Evolutionary conservation across 345 rosid species (phyloP), one percentile per base, ranked within the genome.

Genomic region (Hibiscus tridactylites): DNA sequence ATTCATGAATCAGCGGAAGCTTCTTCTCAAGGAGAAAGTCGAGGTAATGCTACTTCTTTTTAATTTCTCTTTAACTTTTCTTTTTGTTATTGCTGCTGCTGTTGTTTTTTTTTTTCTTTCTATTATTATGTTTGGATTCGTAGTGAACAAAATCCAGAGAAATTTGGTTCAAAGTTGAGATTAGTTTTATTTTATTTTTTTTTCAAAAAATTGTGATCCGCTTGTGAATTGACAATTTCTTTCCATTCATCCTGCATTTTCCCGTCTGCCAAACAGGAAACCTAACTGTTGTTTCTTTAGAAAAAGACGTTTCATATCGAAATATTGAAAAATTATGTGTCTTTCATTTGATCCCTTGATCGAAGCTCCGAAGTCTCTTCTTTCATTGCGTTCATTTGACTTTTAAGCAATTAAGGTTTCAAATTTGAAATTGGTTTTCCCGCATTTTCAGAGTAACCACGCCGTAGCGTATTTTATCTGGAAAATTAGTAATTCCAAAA

Each of bases 1-100:
- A 68, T 49, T 57, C 50, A 82, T 82, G 83, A 81, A 82, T 39
- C 70, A n/a, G 33, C 52, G 46, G 47, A 44, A 44, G 47, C 47
- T 44, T 44, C 47, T 44, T 44, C 47, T 44, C 12, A 44, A 44
- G 2, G 47, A 44, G 3, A 44, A 3, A 44, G 47, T 44, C 47
- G 47, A 44, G 85, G 85, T 79, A 19, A 21, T 60, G 44, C 64
- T 16, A 1, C 4, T 26, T 6, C 58, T 42, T 67, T 28, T 13
- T 73, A 9, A n/a, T 50, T 33, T 66, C 2, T 3, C 11, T 26
- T 24, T 24, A 3, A 1, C 46, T 6, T 10, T 5, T n/a, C 17
- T 66, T 52, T 1, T 1, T 0, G 31, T 47, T 47, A 11, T 47
- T 47, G 52, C 52, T 47, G 16, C 52, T 47, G 52, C 52, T 47